phyloP scores from a whole-genome alignment of 1,284 basidiomycete genomes.

The Clitocybe nebularis region DNA sequence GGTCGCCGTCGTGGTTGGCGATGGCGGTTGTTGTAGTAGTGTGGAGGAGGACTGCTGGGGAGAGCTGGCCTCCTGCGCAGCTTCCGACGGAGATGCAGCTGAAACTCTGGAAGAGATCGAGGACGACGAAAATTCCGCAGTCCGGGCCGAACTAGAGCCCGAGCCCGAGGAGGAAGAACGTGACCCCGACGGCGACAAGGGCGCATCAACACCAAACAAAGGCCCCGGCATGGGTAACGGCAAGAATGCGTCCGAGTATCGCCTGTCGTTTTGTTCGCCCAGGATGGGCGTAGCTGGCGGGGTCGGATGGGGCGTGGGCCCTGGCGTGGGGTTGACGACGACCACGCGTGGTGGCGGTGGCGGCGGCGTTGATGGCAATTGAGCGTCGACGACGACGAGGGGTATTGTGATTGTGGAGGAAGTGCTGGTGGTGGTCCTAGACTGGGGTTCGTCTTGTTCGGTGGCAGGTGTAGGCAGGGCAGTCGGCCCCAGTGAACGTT shows the following conservation, averaged over 20 bases:
- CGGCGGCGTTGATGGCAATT: constrained; percentile 11
- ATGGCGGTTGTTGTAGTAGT: background rate
- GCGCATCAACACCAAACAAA: background rate
- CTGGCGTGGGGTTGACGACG: constrained; percentile 52
- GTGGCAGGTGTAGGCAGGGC: background rate
- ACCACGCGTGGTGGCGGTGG: constrained; percentile 42
- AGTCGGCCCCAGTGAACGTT: background rate
- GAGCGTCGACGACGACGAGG: constrained; percentile 7
- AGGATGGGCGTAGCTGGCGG: constrained; percentile 47
- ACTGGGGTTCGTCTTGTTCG: background rate
- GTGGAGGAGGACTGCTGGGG: background rate
- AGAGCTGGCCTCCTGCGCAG: background rate
- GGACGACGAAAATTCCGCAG: constrained; percentile 6
- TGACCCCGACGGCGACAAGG: constrained; percentile 7
- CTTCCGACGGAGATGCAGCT: background rate
- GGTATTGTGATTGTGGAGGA: constrained; percentile 4
- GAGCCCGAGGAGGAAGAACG: constrained; percentile 11
- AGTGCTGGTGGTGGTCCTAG: background rate
- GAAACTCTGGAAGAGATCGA: background rate
- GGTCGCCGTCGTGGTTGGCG: background rate
- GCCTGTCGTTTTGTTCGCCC: constrained; percentile 2
- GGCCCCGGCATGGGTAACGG: constrained; percentile 1
- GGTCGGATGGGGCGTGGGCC: constrained; percentile 53
- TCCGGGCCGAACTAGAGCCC: constrained; percentile 12
- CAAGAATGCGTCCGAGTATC: background rate